Percentiles rank a stretch among this genome's conserved stretches.
Evolutionary conservation across 169 alveolate species (phyloP).

Genomic region (Perkinsus marinus): DNA sequence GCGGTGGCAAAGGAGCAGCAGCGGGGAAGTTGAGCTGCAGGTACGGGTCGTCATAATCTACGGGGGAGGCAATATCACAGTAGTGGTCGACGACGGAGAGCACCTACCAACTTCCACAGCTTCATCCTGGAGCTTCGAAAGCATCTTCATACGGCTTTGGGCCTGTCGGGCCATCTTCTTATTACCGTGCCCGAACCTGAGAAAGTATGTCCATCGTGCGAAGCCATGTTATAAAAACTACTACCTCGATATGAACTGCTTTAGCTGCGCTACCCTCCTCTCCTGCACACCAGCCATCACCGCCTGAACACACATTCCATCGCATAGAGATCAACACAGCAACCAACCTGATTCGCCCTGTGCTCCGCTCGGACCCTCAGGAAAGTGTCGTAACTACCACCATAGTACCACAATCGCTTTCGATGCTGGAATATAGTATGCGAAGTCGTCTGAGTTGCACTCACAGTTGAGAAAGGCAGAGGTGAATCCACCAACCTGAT

Average conservation of each 20-base stretch:
- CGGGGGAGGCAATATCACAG: slow-evolving; percentile 5
- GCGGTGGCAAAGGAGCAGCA: background rate
- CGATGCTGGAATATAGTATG: slow-evolving; percentile 76
- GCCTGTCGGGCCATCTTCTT: slow-evolving; percentile 60
- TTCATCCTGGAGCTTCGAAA: slow-evolving; percentile 73
- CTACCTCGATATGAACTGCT: slow-evolving; percentile 71
- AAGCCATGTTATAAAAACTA: too few relatives aligned
- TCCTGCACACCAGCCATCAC: slow-evolving; percentile 55
- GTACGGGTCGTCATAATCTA: slow-evolving; percentile 1
- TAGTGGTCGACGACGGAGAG: slow-evolving; percentile 70
- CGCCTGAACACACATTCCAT: background rate
- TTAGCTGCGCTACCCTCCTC: slow-evolving; percentile 54
- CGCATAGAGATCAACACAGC: slow-evolving; percentile 11
- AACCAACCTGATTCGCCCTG: slow-evolving; percentile 56
- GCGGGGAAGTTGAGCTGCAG: slow-evolving; percentile 1
- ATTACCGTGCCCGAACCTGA: slow-evolving; percentile 64
- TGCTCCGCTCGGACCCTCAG: slow-evolving; percentile 78
- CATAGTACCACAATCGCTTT: slow-evolving; percentile 60
- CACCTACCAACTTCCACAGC: slow-evolving; percentile 77
- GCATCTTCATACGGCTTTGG: slow-evolving; percentile 77
- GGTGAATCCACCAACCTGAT: slow-evolving; percentile 47
- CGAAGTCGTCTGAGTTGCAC: slow-evolving; percentile 19
- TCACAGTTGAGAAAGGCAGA: background rate
- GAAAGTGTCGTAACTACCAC: slow-evolving; percentile 84
- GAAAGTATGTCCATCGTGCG: too few relatives aligned